Percentiles rank a stretch among this genome's conserved stretches.
Evolutionary conservation across 768 basidiomycete genomes (phyloP).

Genomic region (Paxillus involutus): DNA sequence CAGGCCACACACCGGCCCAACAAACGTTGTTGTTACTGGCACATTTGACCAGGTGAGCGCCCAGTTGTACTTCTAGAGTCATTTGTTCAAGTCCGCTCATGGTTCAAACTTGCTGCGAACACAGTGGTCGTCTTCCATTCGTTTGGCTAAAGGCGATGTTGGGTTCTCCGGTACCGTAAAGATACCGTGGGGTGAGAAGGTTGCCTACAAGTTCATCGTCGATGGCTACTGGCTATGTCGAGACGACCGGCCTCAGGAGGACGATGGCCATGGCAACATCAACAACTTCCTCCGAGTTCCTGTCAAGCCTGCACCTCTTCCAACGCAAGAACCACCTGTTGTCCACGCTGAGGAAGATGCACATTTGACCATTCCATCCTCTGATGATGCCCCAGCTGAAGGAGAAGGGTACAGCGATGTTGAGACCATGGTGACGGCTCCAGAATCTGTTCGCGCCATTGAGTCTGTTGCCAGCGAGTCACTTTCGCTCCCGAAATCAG

Average conservation of each 20-base stretch:
- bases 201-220: slow-evolving; percentile 79
- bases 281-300: slow-evolving; percentile 70
- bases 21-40: slow-evolving; percentile 67
- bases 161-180: slow-evolving; percentile 56
- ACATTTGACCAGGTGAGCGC: slow-evolving; percentile 71
- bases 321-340: not conserved
- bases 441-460: slow-evolving; percentile 15
- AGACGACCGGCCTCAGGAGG: slow-evolving; percentile 56
- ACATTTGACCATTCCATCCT: slow-evolving; percentile 14
- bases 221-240: slow-evolving; percentile 66
- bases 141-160: slow-evolving; percentile 48
- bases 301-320: slow-evolving; percentile 33
- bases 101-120: not conserved
- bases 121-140: slow-evolving; percentile 63
- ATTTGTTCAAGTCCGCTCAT: slow-evolving; percentile 4
- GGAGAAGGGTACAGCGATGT: slow-evolving; percentile 6
- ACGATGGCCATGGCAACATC: slow-evolving; percentile 60
- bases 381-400: not conserved
- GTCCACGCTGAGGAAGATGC: not conserved
- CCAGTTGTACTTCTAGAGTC: not conserved
- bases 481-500: not conserved
- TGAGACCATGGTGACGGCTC: slow-evolving; percentile 27
- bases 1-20: slow-evolving; percentile 61
- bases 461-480: slow-evolving; percentile 5
- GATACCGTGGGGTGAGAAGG: slow-evolving; percentile 62